phyloP scores from a whole-genome alignment of 2,329 filamentous ascomycete species.

The Aspergillus terreus region DNA sequence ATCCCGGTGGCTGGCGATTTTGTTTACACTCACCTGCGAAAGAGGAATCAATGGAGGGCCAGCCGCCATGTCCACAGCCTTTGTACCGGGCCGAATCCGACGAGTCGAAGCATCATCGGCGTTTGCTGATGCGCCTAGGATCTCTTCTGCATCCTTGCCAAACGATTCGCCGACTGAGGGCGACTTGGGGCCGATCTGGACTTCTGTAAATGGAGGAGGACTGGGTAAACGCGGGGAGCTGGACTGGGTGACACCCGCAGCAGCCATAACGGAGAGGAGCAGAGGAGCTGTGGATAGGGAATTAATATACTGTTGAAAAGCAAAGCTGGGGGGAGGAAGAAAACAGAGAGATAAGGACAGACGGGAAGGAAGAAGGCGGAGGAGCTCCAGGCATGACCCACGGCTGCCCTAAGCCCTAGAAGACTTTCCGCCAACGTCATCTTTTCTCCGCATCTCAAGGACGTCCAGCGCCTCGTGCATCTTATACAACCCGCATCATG shows the following conservation, averaged over 20 bases:
- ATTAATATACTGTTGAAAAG: background rate
- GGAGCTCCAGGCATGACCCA: slow-evolving; percentile 12
- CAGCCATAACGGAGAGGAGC: slow-evolving; percentile 35
- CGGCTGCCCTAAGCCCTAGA: slow-evolving; percentile 14
- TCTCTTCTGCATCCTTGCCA: slow-evolving; percentile 54
- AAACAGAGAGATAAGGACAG: slow-evolving; percentile 7
- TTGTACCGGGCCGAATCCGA: slow-evolving; percentile 88
- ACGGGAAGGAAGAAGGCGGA: slow-evolving; percentile 11
- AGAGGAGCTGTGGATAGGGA: slow-evolving; percentile 8
- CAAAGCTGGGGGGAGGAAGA: slow-evolving; percentile 1
- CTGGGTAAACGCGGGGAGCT: slow-evolving; percentile 91
- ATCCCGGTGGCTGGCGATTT: background rate
- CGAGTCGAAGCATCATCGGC: slow-evolving; percentile 70
- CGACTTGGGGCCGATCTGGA: slow-evolving; percentile 79
- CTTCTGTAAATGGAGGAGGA: slow-evolving; percentile 90
- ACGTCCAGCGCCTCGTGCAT: background rate
- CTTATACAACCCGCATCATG: background rate
- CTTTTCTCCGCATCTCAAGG: background rate
- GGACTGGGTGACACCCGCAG: slow-evolving; percentile 50
- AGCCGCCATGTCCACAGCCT: slow-evolving; percentile 85
- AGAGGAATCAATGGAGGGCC: slow-evolving; percentile 85
- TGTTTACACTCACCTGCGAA: slow-evolving; percentile 61
- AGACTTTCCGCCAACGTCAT: slow-evolving; percentile 18
- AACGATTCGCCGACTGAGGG: slow-evolving; percentile 61
- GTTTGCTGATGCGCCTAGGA: slow-evolving; percentile 54